These are phyloP conservation scores for Phialophora verrucosa DNA, from an alignment of 2,329 filamentous ascomycete genomes.

Conservation along the genomic window DNA sequence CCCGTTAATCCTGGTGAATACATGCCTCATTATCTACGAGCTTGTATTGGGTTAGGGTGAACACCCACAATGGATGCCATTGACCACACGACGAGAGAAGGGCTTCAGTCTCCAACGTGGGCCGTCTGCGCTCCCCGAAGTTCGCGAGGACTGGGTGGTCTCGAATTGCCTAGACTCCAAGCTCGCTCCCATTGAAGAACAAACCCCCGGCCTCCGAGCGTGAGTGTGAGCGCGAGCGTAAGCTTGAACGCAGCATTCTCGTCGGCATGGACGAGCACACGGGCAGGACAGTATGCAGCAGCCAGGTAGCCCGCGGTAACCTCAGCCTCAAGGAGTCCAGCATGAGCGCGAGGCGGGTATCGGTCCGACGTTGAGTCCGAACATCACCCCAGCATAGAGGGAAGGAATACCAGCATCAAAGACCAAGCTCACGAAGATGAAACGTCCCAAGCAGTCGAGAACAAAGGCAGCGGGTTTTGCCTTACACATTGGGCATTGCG, in stretches of 20 bases:
- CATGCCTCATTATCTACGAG: slow-evolving; percentile 81
- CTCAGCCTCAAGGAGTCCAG: background rate
- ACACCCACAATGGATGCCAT: background rate
- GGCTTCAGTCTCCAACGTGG: background rate
- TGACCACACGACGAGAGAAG: background rate
- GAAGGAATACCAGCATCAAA: background rate
- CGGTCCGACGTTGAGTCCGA: background rate
- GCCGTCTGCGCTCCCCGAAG: background rate
- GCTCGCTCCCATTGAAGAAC: background rate
- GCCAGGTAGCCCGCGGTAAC: background rate
- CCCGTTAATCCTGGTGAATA: slow-evolving; percentile 83
- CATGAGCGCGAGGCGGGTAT: background rate
- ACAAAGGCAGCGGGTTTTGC: background rate
- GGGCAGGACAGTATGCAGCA: background rate
- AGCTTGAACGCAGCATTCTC: background rate
- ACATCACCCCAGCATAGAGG: background rate
- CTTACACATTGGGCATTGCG: background rate
- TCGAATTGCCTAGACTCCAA: background rate
- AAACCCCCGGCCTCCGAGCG: background rate
- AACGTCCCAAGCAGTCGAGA: background rate
- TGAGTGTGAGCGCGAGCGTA: background rate
- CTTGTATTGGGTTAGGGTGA: slow-evolving; percentile 77
- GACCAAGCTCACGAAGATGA: background rate
- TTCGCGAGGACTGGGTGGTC: background rate
- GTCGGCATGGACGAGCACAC: background rate